Base-by-base conservation (phyloP, 371 early-diverging fungal species). In the Mucor indicus region DNA sequence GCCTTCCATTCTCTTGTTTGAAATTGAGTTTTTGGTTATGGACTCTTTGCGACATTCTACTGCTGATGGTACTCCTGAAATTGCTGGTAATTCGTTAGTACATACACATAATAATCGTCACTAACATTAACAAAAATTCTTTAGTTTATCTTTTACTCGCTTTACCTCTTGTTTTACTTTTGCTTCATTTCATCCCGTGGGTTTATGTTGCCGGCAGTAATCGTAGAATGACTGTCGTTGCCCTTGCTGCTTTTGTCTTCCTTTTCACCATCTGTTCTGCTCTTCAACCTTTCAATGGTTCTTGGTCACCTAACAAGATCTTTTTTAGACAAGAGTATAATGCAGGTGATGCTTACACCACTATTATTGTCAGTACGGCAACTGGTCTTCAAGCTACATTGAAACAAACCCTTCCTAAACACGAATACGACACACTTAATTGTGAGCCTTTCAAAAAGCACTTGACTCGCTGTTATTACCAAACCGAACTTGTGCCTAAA, bases 51-150 rank as follows among this genome's bases (percentile, higher is more conserved):
- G 77, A 29, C 79, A 79, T 45, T 58, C 77, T 4, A 71, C 77
- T 9, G 78, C 70, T 8, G 83, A 82, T 44, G 83, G 83, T 17
- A 77, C 83, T 0, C 79, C 83, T 8, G 73, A 80, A 42, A 56
- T 73, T 50, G 72, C 74, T 22, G 44, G 43, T 50, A 37, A 33
- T 4, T 29, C 6, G 30, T 29, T 8, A 12, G 30, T 29, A 12
- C 17, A 0, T 23, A 29, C 12, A 29, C 30, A 12, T 8, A 8
- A 29, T 6, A 12, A 11, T 33, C n/a, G 35, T 33, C 35, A 7
- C 11, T 7, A 27, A 27, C 5, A 27, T 7, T 7, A 27, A 27
- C 5, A 27, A 27, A 27, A 25, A n/a, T n/a, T 50, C 49, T 9
- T 32, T 57, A 72, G 77, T 78, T 37, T 59, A 72, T 64, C 61